These are phyloP conservation scores for Trypanosoma melophagium DNA, from an alignment of 208 protist genomes.

Conservation along the genomic window DNA sequence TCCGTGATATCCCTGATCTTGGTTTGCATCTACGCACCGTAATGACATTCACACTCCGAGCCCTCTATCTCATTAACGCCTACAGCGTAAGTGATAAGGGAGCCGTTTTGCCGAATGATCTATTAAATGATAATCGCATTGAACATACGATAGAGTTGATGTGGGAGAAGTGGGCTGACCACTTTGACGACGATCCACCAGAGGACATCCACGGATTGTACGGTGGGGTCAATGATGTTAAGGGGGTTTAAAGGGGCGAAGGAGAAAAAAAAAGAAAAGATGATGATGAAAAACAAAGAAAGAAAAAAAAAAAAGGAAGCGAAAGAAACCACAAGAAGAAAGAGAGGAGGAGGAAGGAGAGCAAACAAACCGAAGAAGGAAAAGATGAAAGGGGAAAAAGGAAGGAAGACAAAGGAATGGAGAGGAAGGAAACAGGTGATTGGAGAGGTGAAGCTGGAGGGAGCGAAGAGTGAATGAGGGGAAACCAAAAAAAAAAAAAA, in stretches of 20 bases:
- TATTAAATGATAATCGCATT: constrained; percentile 36
- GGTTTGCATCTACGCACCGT: constrained; percentile 56
- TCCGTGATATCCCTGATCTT: constrained; percentile 68
- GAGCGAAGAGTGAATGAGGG: not conserved
- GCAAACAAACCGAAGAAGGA: constrained; percentile 10
- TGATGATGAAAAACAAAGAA: not conserved
- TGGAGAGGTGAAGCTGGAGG: not conserved
- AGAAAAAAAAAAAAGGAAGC: constrained; percentile 7
- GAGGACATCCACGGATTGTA: constrained; percentile 54
- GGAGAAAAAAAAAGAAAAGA: constrained; percentile 7
- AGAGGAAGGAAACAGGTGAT: not conserved
- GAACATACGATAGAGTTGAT: constrained; percentile 57
- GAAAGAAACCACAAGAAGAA: constrained; percentile 9
- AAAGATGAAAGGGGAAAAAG: not conserved
- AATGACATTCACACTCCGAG: constrained; percentile 81
- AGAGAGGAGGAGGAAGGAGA: constrained; percentile 5
- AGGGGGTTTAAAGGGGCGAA: not conserved
- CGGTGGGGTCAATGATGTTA: not conserved
- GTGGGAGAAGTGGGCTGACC: constrained; percentile 65
- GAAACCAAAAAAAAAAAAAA: not conserved
- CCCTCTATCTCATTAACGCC: constrained; percentile 74
- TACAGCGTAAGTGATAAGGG: constrained; percentile 52
- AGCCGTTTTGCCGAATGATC: constrained; percentile 19
- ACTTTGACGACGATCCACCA: constrained; percentile 64
- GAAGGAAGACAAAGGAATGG: not conserved